phyloP scores from a whole-genome alignment of 2,329 filamentous ascomycete genomes.

The Rugonectria rugulosa region DNA sequence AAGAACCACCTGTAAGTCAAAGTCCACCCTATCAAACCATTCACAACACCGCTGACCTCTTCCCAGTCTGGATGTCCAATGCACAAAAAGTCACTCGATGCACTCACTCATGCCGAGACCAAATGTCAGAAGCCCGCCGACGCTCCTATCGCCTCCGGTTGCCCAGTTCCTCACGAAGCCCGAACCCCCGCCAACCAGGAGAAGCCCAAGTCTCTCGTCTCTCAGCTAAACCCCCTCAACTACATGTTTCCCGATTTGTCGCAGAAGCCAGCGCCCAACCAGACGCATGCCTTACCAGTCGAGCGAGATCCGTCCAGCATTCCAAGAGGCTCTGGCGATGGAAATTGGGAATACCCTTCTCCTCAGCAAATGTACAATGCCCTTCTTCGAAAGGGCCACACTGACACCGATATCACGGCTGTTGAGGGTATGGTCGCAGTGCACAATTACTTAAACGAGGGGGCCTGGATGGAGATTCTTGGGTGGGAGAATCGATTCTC shows the following conservation, averaged over 20 bases:
- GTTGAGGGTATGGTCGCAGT: conserved; percentile 98
- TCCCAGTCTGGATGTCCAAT: conserved; percentile 63
- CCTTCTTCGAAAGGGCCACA: conserved; percentile 93
- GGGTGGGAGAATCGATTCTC: conserved; percentile 91
- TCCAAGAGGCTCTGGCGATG: conserved; percentile 79
- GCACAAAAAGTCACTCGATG: conserved; percentile 62
- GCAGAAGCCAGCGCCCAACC: conserved; percentile 77
- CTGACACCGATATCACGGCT: conserved; percentile 89
- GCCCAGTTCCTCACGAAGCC: conserved; percentile 54
- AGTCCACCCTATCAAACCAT: neutral
- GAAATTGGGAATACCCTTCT: conserved; percentile 97
- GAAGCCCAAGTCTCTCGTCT: conserved; percentile 57
- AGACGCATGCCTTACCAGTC: conserved; percentile 77
- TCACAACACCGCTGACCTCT: conserved; percentile 30
- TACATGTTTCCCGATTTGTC: conserved; percentile 94
- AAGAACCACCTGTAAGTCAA: conserved; percentile 44
- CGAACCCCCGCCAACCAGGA: conserved; percentile 34
- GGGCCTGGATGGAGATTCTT: conserved; percentile 94
- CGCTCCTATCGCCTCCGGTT: conserved; percentile 38
- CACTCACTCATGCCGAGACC: conserved; percentile 47
- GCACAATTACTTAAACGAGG: conserved; percentile 98
- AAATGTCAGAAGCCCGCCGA: conserved; percentile 33
- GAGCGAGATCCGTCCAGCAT: conserved; percentile 88
- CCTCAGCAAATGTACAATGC: conserved; percentile 99
- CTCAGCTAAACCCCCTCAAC: conserved; percentile 76